Base-by-base conservation (phyloP, 202 grass and related monocot genomes). In the Cymbopogon flexuosus region DNA sequence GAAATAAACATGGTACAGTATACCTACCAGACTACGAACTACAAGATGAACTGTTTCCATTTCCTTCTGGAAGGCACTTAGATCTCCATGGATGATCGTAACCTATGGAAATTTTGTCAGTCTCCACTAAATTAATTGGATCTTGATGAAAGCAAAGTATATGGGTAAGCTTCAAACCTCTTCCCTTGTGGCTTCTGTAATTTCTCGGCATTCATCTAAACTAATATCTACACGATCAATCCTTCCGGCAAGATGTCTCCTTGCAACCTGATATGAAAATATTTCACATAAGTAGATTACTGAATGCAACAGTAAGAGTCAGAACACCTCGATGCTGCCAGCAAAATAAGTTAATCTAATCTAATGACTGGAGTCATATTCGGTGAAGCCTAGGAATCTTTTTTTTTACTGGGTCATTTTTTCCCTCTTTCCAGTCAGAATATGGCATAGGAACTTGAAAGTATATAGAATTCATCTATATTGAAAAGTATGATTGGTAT, bases 41-140 rank as follows among this genome's bases (percentile, higher is more conserved):
- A 91, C 91, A 79, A 82, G 91, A 84, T 97, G 94, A 84, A 97
- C 89, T 85, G 89, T 83, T 81, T 93, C 80, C 87, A 97, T 90
- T 68, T 97, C 94, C 74, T 89, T 64, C 64, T 93, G 85, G 27
- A 90, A 90, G 70, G 77, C 77, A 80, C 64, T 94, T 75, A 97
- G 68, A 84, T 97, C 91, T 75, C 81, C 87, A 83, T 93, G 83
- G 67, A 97, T 76, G 31, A 83, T 67, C 84, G 84, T 75, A 47
- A 97, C 94, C 91, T 97, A 72, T 43, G 9, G 81, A 78, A 82
- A 63, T 76, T 70, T 31, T 64, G 5, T 84, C 77, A 68, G 7
- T 9, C 52, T 68, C 39, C 30, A 5, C 9, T 61, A 47, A 37
- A 84, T 72, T 45, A 85, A 84, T 49, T 40, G 46, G 79, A 81